These are phyloP conservation scores for Sclerotinia minor DNA, from an alignment of 2,329 filamentous ascomycete species.

Conservation along the genomic window DNA sequence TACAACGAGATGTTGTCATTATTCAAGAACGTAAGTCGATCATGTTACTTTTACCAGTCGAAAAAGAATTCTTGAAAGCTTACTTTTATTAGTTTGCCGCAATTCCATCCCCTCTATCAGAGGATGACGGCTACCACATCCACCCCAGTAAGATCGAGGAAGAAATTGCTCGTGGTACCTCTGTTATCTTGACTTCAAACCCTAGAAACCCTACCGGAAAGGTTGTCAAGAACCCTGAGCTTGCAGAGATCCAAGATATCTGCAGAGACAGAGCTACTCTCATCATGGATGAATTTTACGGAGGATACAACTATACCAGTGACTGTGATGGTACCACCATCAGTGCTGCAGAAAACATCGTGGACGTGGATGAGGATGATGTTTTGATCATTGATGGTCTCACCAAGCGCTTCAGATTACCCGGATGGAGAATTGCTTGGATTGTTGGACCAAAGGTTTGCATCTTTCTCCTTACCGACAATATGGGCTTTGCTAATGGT, in stretches of 20 bases:
- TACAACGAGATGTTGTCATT: slow-evolving; percentile 97
- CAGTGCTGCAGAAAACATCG: slow-evolving; percentile 83
- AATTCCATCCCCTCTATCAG: slow-evolving; percentile 80
- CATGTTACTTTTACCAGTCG: not conserved
- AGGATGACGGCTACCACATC: slow-evolving; percentile 89
- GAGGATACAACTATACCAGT: slow-evolving; percentile 92
- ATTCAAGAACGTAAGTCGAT: slow-evolving; percentile 73
- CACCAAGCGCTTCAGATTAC: slow-evolving; percentile 94
- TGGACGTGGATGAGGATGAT: slow-evolving; percentile 86
- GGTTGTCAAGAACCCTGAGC: slow-evolving; percentile 79
- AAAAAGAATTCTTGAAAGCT: not conserved
- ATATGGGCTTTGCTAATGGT: slow-evolving; percentile 9
- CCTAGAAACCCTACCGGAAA: slow-evolving; percentile 92
- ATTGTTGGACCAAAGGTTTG: slow-evolving; percentile 78
- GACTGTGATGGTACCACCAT: slow-evolving; percentile 89
- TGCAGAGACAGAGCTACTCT: slow-evolving; percentile 87
- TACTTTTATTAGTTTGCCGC: slow-evolving; percentile 65
- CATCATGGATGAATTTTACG: slow-evolving; percentile 96
- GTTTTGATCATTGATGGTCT: slow-evolving; percentile 94
- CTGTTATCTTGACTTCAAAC: slow-evolving; percentile 91
- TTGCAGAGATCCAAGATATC: slow-evolving; percentile 89
- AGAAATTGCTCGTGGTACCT: slow-evolving; percentile 81
- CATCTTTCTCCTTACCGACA: not conserved
- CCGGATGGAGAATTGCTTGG: slow-evolving; percentile 96
- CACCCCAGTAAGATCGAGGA: slow-evolving; percentile 90